These are phyloP conservation scores for bread wheat (Triticum aestivum) DNA, from an alignment of 176 grass and related monocot genomes.

Conservation along the genomic window IWGSC_CS_RefSeq_v2.1 NC_057799.1:564391656-564392155, in stretches of 20 bases:
- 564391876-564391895: neutral
- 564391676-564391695: slow-evolving; percentile 90
- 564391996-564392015: neutral
- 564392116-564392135: neutral
- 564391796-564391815: slow-evolving; percentile 7
- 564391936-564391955: neutral
- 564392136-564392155: neutral
- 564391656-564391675: slow-evolving; percentile 92
- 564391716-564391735: slow-evolving; percentile 48
- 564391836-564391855: slow-evolving; percentile 1
- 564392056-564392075: neutral
- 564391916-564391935: neutral
- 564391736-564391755: slow-evolving; percentile 88
- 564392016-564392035: neutral
- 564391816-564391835: neutral
- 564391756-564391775: slow-evolving; percentile 92
- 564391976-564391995: slow-evolving; percentile 18
- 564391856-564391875: neutral
- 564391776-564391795: slow-evolving; percentile 71
- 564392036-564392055: slow-evolving; percentile 20
- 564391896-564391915: neutral
- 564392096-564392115: neutral
- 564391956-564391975: neutral
- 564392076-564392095: neutral
- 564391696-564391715: slow-evolving; percentile 92